Evolutionary conservation across 2,329 filamentous ascomycete genomes (phyloP).

Genomic region (Coleophoma cylindrospora): DNA sequence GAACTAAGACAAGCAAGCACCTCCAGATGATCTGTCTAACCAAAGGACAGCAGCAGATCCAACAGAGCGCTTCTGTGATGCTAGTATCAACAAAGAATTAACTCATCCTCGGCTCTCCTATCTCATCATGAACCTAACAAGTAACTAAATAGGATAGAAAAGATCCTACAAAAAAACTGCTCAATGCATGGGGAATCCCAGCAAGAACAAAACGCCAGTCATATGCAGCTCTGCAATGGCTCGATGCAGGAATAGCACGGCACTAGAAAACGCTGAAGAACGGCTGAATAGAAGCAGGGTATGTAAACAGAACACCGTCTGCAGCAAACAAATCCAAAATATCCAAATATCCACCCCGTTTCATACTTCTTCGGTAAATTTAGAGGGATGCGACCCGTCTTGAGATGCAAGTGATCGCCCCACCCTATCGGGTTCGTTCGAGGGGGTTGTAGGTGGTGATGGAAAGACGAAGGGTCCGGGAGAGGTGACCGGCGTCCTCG

Average conservation of each 20-base stretch:
- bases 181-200: slow-evolving; percentile 12
- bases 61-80: too few relatives aligned
- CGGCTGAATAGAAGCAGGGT: slow-evolving; percentile 17
- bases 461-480: slow-evolving; percentile 41
- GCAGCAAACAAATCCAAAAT: slow-evolving; percentile 7
- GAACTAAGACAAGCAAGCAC: too few relatives aligned
- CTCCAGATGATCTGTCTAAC: too few relatives aligned
- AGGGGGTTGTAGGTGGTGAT: slow-evolving; percentile 11
- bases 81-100: too few relatives aligned
- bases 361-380: slow-evolving; percentile 41
- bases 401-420: slow-evolving; percentile 37
- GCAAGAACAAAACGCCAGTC: slow-evolving; percentile 16
- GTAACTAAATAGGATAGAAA: slow-evolving; percentile 1
- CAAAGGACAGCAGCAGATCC: too few relatives aligned
- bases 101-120: too few relatives aligned
- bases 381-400: slow-evolving; percentile 38
- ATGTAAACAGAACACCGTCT: slow-evolving; percentile 16
- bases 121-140: too few relatives aligned
- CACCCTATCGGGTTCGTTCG: slow-evolving; percentile 24
- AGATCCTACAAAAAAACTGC: slow-evolving; percentile 11
- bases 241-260: slow-evolving; percentile 6
- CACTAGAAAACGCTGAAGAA: slow-evolving; percentile 7
- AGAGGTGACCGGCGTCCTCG: slow-evolving; percentile 55
- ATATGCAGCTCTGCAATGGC: slow-evolving; percentile 14
- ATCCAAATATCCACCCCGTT: not conserved